phyloP scores from a whole-genome alignment of 768 basidiomycete genomes.

The Leccinum longicurvipes region DNA sequence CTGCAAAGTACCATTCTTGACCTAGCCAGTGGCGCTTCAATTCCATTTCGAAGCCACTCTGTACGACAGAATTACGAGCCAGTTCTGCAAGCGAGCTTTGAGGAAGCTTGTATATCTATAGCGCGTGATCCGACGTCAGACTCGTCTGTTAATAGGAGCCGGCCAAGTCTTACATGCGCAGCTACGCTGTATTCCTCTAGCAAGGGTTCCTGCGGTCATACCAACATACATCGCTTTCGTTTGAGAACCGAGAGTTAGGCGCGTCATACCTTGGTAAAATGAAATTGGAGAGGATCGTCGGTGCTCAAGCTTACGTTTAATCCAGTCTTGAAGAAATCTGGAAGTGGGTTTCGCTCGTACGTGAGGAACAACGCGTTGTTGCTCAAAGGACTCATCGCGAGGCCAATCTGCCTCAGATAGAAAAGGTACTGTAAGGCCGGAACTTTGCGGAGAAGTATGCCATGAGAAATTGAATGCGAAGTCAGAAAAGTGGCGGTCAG shows the following conservation, averaged over 20 bases:
- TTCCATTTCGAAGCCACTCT: slow-evolving; percentile 99
- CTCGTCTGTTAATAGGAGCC: background rate
- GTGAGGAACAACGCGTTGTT: slow-evolving; percentile 97
- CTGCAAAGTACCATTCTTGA: slow-evolving; percentile 88
- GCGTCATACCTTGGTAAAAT: slow-evolving; percentile 88
- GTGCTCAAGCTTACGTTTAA: slow-evolving; percentile 96
- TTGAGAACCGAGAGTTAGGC: background rate
- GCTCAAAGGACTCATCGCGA: slow-evolving; percentile 97
- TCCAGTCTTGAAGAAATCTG: slow-evolving; percentile 95
- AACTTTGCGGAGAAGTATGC: slow-evolving; percentile 96
- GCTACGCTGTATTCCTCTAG: slow-evolving; percentile 98
- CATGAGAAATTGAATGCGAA: slow-evolving; percentile 97
- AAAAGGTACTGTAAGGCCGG: slow-evolving; percentile 96
- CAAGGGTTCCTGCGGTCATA: slow-evolving; percentile 68
- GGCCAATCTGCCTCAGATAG: slow-evolving; percentile 96
- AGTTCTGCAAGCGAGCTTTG: slow-evolving; percentile 94
- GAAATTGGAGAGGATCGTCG: slow-evolving; percentile 94
- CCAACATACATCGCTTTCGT: background rate
- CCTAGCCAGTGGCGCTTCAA: slow-evolving; percentile 96
- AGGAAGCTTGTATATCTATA: slow-evolving; percentile 91
- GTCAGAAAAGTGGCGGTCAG: slow-evolving; percentile 94
- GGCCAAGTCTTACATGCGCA: slow-evolving; percentile 66
- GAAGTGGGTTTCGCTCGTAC: slow-evolving; percentile 95
- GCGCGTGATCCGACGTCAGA: background rate
- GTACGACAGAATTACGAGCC: slow-evolving; percentile 95